A percentile compares a stretch with the other conserved stretches of the same genome.
Evolutionary conservation across 768 basidiomycete genomes (phyloP).

Genomic region (Heimioporus sp.): DNA sequence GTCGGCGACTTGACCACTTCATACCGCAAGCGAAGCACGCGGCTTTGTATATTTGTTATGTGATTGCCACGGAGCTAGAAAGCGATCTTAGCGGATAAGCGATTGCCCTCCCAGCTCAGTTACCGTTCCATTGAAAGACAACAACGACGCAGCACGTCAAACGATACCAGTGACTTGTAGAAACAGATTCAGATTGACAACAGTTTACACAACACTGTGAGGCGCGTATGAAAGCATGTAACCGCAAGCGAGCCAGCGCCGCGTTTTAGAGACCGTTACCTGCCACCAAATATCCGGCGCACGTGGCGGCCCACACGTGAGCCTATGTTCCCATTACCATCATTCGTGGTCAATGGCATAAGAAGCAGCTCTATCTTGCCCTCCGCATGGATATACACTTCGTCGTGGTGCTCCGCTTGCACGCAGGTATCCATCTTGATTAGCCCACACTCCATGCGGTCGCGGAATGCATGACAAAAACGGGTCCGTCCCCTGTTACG

Average conservation of each 20-base stretch:
- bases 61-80: too few species aligned
- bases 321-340: constrained; percentile 10
- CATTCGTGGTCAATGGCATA: constrained; percentile 7
- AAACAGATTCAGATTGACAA: neutral
- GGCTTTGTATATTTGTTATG: constrained; percentile 6
- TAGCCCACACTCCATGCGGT: constrained; percentile 19
- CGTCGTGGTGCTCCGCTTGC: constrained; percentile 26
- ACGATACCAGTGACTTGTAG: neutral
- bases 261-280: neutral
- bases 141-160: neutral
- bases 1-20: constrained; percentile 9
- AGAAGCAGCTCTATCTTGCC: constrained; percentile 24
- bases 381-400: constrained; percentile 28
- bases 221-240: neutral
- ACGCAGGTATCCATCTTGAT: constrained; percentile 19
- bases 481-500: constrained; percentile 9
- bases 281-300: constrained; percentile 26
- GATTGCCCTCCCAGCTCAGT: constrained; percentile 7
- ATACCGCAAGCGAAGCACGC: neutral
- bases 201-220: neutral
- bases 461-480: constrained; percentile 24
- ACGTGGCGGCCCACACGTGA: constrained; percentile 28
- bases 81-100: neutral
- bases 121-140: neutral
- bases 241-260: constrained; percentile 18